Conservation (phyloP, 805 yeast genomes). For the Candida endomychidarum region DNA sequence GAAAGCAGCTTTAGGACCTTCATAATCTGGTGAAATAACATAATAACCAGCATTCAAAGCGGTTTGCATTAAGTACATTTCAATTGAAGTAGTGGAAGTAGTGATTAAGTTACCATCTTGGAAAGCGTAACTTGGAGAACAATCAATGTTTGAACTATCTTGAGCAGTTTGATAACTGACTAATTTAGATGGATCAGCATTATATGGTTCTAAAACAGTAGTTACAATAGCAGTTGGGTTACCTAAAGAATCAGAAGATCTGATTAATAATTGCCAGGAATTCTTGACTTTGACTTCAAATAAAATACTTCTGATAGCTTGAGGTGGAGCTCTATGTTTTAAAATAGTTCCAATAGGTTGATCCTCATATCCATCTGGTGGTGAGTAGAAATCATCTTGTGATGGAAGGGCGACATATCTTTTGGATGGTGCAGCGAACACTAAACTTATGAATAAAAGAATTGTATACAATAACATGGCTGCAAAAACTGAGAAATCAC, state of each 20-base stretch:
- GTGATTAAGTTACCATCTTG: slow-evolving; percentile 14
- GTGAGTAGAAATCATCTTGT: slow-evolving; percentile 24
- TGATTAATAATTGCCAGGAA: slow-evolving; percentile 22
- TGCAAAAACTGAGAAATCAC: background rate
- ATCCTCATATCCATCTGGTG: slow-evolving; percentile 23
- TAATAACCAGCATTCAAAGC: slow-evolving; percentile 31
- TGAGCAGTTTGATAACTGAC: slow-evolving; percentile 29
- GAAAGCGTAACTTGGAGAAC: slow-evolving; percentile 29
- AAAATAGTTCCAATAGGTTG: slow-evolving; percentile 24
- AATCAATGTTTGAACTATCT: slow-evolving; percentile 26
- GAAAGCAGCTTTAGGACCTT: slow-evolving; percentile 33
- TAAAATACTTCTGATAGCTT: slow-evolving; percentile 16
- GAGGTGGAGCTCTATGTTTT: slow-evolving; percentile 20
- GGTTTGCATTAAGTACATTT: slow-evolving; percentile 18
- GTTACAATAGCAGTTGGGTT: slow-evolving; percentile 24
- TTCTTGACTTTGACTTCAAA: slow-evolving; percentile 21
- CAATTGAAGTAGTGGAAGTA: slow-evolving; percentile 17
- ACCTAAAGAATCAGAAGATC: slow-evolving; percentile 25
- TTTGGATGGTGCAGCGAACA: background rate
- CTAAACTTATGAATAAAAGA: background rate
- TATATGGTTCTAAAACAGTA: slow-evolving; percentile 29
- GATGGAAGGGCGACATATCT: slow-evolving; percentile 12
- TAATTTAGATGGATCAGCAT: slow-evolving; percentile 26
- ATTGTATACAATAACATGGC: background rate
- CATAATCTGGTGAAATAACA: slow-evolving; percentile 35